These are phyloP conservation scores for Arthrocladium fulminans DNA, from an alignment of 2,329 filamentous ascomycete genomes.

Conservation along the genomic window DNA sequence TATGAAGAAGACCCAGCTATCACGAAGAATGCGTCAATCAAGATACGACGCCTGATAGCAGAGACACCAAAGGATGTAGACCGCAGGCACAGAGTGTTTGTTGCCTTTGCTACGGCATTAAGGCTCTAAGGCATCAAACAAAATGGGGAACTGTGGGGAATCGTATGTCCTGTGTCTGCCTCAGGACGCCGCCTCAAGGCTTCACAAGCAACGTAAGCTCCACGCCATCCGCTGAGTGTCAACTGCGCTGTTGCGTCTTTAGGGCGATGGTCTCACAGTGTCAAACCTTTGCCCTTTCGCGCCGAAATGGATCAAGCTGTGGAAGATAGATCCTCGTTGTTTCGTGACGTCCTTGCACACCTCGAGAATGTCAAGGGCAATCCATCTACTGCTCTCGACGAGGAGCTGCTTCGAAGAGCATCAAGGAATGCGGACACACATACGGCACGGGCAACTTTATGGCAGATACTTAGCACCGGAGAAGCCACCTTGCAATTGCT, in stretches of 20 bases:
- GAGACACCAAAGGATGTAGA: too few relatives aligned
- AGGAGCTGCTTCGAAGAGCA: constrained; percentile 21
- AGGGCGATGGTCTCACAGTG: background rate
- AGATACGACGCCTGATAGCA: background rate
- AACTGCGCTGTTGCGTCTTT: too few relatives aligned
- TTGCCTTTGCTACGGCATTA: constrained; percentile 4
- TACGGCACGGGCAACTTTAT: constrained; percentile 16
- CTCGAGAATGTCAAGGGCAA: constrained; percentile 15
- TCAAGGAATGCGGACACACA: constrained; percentile 17
- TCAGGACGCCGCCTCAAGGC: background rate
- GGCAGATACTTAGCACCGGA: constrained; percentile 16
- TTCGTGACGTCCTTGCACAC: constrained; percentile 19
- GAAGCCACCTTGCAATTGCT: constrained; percentile 27
- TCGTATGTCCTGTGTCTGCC: background rate
- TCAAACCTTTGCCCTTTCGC: constrained; percentile 25
- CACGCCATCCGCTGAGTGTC: background rate
- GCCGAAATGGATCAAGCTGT: constrained; percentile 26
- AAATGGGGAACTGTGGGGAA: background rate
- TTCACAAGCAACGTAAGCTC: constrained; percentile 5
- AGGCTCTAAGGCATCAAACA: background rate
- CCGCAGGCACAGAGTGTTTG: constrained; percentile 5
- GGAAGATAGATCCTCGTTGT: constrained; percentile 17
- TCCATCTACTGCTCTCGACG: constrained; percentile 14
- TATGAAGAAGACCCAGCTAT: background rate
- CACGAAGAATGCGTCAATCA: background rate